phyloP scores from a whole-genome alignment of 768 basidiomycete species.

The Lactarius sp. region DNA sequence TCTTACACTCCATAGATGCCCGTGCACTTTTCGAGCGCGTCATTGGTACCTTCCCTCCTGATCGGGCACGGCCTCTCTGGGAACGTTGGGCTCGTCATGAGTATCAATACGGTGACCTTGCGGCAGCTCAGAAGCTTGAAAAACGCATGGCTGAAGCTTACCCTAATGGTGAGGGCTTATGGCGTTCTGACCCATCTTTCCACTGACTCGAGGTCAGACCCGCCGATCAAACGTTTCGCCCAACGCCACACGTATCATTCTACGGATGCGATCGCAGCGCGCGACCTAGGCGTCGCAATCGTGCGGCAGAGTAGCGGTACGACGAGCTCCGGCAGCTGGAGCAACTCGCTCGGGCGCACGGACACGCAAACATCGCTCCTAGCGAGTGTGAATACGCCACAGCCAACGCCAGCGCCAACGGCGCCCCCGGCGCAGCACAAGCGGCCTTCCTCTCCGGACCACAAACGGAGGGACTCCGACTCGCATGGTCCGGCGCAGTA shows the following conservation, averaged over 20 bases:
- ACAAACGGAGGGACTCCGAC: slow-evolving; percentile 41
- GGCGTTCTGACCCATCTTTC: neutral
- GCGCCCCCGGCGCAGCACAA: slow-evolving; percentile 31
- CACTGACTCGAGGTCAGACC: slow-evolving; percentile 48
- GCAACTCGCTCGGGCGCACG: slow-evolving; percentile 24
- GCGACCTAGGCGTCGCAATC: slow-evolving; percentile 80
- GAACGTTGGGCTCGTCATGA: slow-evolving; percentile 95
- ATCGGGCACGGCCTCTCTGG: slow-evolving; percentile 84
- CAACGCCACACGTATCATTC: slow-evolving; percentile 79
- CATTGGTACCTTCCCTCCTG: slow-evolving; percentile 69
- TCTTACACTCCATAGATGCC: slow-evolving; percentile 57
- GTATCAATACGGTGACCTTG: slow-evolving; percentile 91
- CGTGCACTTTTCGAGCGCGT: slow-evolving; percentile 92
- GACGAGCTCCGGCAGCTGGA: slow-evolving; percentile 20
- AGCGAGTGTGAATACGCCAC: slow-evolving; percentile 31
- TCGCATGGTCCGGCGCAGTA: slow-evolving; percentile 38
- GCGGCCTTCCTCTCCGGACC: slow-evolving; percentile 33
- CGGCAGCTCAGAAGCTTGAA: slow-evolving; percentile 84
- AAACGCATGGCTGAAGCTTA: slow-evolving; percentile 85
- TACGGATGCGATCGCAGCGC: slow-evolving; percentile 82
- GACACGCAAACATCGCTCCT: slow-evolving; percentile 22
- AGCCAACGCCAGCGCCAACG: slow-evolving; percentile 36
- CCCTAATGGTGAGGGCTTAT: slow-evolving; percentile 57
- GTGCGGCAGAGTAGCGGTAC: slow-evolving; percentile 31
- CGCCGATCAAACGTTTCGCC: slow-evolving; percentile 86